Evolutionary conservation across 805 yeast genomes (phyloP).

Genomic region (Starmerella bombi): DNA sequence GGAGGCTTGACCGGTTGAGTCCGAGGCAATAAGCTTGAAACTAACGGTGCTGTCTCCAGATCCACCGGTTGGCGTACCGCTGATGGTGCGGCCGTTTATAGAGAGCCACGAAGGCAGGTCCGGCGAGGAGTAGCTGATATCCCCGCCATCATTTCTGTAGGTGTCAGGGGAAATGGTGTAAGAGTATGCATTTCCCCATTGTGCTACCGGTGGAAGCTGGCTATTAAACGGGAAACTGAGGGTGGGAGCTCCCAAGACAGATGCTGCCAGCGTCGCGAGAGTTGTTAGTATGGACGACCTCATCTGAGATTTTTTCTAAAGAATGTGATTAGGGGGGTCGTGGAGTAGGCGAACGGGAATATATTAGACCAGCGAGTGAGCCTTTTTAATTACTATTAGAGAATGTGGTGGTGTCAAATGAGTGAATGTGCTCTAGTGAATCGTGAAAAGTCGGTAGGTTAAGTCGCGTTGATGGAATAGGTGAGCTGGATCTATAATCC

Average conservation of each 20-base stretch:
- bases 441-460: no score
- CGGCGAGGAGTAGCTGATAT: conserved; percentile 42
- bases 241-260: conserved; percentile 29
- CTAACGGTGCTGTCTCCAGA: conserved; percentile 32
- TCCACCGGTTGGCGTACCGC: conserved; percentile 46
- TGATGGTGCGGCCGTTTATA: conserved; percentile 54
- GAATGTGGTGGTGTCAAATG: no score
- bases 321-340: no score
- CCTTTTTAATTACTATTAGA: no score
- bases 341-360: no score
- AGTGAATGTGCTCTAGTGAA: no score
- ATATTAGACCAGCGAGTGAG: no score
- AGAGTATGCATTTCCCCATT: conserved; percentile 45
- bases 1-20: conserved; percentile 37
- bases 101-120: conserved; percentile 66
- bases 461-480: no score
- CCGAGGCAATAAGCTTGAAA: conserved; percentile 52
- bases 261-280: conserved; percentile 1
- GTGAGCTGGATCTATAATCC: no score
- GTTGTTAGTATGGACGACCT: background rate
- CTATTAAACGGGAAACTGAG: conserved; percentile 65
- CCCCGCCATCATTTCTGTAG: conserved; percentile 31
- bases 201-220: conserved; percentile 82
- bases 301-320: no score
- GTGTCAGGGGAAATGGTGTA: conserved; percentile 65